Base-by-base conservation (phyloP, 768 basidiomycete species). In the Cystobasidium ongulense region DNA sequence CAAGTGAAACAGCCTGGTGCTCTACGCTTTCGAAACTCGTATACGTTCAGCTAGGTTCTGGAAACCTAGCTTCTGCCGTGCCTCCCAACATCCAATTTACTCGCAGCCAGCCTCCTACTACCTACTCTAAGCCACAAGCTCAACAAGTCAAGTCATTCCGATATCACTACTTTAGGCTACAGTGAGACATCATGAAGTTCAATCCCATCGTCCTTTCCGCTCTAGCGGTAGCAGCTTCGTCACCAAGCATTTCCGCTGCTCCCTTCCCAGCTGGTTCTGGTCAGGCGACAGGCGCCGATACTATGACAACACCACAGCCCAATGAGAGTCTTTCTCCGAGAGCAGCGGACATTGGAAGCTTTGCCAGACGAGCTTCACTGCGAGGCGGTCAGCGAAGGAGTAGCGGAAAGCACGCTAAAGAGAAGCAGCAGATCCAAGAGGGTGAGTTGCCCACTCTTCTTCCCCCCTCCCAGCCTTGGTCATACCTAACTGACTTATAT, bases 251-350 rank as follows among this genome's bases (percentile, higher is more conserved):
- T 43, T n/a, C 33, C 11, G 64, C 64, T 8, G 64, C 64, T 39
- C 64, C 64, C 64, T 66, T 66, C 64, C 64, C 64, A 41, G 36
- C 36, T 21, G 64, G 35, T 36, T 29, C 62, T 35, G 33, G 33
- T 41, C 21, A 36, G 15, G 21, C 31, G 17, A 46, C 31, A 13
- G 38, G 64, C 35, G 25, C 31, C 43, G 18, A 36, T 17, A 25
- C 17, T 7, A 21, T 66, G 17, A 23, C n/a, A 43, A 66, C 36
- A 17, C 64, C 64, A 13, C 36, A 66, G 23, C 64, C 64, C 11
- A 43, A 66, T 66, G 64, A 21, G 21, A 50, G 36, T 25, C 25
- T 66, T 3, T 7, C 7, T 23, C 64, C 64, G 4, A 29, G 64
- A 23, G 36, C 64, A 50, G 25, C 36, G 25, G 64, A 21, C 4